Evolutionary conservation across 176 grass and related monocot species (phyloP).

Genomic region (Avena atlantica): DNA sequence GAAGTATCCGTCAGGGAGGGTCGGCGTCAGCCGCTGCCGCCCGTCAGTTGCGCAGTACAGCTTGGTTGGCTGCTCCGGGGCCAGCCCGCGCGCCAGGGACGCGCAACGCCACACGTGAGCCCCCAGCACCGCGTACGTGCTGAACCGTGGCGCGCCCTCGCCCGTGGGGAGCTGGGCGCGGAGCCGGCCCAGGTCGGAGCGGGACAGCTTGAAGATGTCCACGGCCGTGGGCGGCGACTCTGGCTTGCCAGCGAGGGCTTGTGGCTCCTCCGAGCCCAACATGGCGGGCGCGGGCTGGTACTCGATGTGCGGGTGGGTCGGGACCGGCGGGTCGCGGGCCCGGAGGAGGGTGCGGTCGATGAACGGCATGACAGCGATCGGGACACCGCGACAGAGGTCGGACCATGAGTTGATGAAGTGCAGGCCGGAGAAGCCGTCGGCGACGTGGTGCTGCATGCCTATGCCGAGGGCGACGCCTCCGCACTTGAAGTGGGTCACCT

Average conservation of each 20-base stretch:
- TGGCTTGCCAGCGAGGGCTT: constrained; percentile 38
- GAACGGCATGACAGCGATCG: constrained; percentile 67
- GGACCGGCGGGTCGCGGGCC: constrained; percentile 62
- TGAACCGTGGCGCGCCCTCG: constrained; percentile 54
- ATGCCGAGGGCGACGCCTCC: constrained; percentile 83
- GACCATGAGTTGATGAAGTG: constrained; percentile 98
- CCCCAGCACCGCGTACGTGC: constrained; percentile 72
- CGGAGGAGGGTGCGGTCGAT: constrained; percentile 85
- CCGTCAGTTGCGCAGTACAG: constrained; percentile 89
- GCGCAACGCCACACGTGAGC: constrained; percentile 89
- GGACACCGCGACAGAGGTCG: constrained; percentile 71
- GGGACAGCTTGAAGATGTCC: constrained; percentile 71
- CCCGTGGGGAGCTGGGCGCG: constrained; percentile 36
- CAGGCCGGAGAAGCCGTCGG: constrained; percentile 85
- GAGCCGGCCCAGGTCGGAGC: constrained; percentile 56
- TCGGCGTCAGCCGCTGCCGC: constrained; percentile 66
- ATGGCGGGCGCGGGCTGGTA: constrained; percentile 85
- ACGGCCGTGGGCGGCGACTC: constrained; percentile 59
- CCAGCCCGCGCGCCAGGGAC: constrained; percentile 75
- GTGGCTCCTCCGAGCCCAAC: constrained; percentile 47
- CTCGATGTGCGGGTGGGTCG: constrained; percentile 73
- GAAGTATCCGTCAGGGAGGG: constrained; percentile 77
- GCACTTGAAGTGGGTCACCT: constrained; percentile 95
- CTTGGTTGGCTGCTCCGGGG: constrained; percentile 71
- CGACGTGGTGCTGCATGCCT: constrained; percentile 95